Conservation (phyloP, 140 eudicot genomes). For the Artemisia princeps region DNA sequence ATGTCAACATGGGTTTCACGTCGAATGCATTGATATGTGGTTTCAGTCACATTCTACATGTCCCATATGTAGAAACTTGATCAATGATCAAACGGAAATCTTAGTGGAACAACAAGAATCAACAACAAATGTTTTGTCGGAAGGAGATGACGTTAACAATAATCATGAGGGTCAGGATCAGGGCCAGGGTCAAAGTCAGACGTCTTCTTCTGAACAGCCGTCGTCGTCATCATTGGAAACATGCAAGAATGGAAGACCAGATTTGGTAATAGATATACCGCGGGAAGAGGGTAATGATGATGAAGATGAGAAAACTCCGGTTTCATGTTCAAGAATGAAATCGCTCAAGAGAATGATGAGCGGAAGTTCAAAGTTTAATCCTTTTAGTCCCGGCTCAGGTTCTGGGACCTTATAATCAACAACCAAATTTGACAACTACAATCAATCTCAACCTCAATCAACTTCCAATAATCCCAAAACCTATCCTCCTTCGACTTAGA, state of each 20-base stretch:
- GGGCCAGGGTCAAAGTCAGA: neutral
- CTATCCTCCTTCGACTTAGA: too few species aligned
- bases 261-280: slow-evolving; percentile 19
- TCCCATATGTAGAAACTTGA: slow-evolving; percentile 45
- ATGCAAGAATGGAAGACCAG: neutral
- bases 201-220: neutral
- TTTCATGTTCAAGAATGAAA: slow-evolving; percentile 19
- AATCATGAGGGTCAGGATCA: neutral
- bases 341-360: slow-evolving; percentile 18
- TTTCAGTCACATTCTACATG: slow-evolving; percentile 57
- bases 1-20: slow-evolving; percentile 61
- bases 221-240: slow-evolving; percentile 19
- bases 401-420: neutral
- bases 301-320: slow-evolving; percentile 16
- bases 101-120: neutral
- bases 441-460: too few species aligned
- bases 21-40: slow-evolving; percentile 75
- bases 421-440: neutral
- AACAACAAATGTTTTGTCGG: neutral
- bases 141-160: neutral
- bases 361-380: neutral
- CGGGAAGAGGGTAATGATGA: neutral
- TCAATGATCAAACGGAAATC: slow-evolving; percentile 19
- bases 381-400: slow-evolving; percentile 2
- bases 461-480: too few species aligned